Evolutionary conservation across 2,329 filamentous ascomycete species (phyloP), one percentile per base, ranked within the genome.

Genomic region (Aspergillus fructus): DNA sequence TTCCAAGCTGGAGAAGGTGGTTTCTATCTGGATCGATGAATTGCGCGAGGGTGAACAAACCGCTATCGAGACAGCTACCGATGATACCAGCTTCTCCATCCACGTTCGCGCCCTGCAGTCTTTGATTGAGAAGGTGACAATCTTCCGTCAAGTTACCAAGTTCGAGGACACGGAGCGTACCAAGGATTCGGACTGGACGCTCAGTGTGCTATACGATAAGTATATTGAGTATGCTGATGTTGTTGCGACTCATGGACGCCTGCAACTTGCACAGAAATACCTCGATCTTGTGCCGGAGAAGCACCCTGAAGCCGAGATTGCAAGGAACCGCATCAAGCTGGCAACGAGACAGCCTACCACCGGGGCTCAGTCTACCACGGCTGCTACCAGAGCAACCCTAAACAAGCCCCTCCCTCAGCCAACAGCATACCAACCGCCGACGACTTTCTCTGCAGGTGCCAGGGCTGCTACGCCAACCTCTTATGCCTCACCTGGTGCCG

Each of bases 221-320:
- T 99, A 99, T 71, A 88, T 90, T 27, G 94, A 99, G 77, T 99
- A 97, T 73, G 93, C 94, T 13, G 93, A 99, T 71, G 93, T 99
- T 64, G 86, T 96, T 56, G 92, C 94, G 47, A 87, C 91, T 6
- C 91, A 97, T 69, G 94, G 96, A 12, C 90, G 96, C 67, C 79
- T 99, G 53, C 82, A 86, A 33, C 85, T 92, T 65, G 96, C 94
- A 5, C 89, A 96, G 76, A 93, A 90, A 73, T 99, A 99, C 70
- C 85, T 99, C 41, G 86, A 93, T 69, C 85, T 99, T 53, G 82
- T 99, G 46, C 94, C 94, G 15, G 79, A 83, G 41, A 86, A 87
- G 62, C 97, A 96, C 72, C 88, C 91, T 40, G 90, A 90, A 56
- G 94, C 93, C 37, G 91, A 97, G 64, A 84, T 94, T 64, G 91